Conservation (phyloP, 495 filamentous ascomycete genomes). For the Talaromyces wortmannii region DNA sequence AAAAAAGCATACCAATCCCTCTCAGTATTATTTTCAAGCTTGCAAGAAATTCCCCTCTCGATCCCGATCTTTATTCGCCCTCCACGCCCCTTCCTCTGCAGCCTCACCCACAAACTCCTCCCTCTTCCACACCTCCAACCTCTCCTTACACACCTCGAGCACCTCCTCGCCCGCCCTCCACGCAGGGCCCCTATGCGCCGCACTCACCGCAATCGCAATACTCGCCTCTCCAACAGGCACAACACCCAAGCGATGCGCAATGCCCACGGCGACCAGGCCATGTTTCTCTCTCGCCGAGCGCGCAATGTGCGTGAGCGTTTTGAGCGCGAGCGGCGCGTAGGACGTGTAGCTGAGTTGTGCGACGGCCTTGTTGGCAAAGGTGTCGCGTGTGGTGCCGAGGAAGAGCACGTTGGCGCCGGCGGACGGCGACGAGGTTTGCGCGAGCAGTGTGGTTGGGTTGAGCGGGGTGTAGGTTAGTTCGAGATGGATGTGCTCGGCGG, state of each 20-base stretch:
- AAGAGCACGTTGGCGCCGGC: conserved; percentile 90
- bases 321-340: conserved; percentile 71
- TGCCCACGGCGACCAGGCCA: conserved; percentile 59
- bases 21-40: too few species aligned
- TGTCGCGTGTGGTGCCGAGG: conserved; percentile 80
- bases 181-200: conserved; percentile 79
- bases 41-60: conserved; percentile 26
- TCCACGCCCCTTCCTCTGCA: conserved; percentile 80
- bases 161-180: conserved; percentile 89
- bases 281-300: conserved; percentile 49
- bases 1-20: background rate
- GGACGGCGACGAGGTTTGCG: conserved; percentile 64
- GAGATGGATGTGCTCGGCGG: conserved; percentile 30
- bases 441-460: conserved; percentile 49
- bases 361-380: conserved; percentile 70
- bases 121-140: conserved; percentile 90
- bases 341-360: conserved; percentile 71
- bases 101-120: conserved; percentile 70
- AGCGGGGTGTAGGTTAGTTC: conserved; percentile 56
- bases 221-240: conserved; percentile 89
- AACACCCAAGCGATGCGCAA: conserved; percentile 79
- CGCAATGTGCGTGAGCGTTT: conserved; percentile 68
- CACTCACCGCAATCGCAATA: conserved; percentile 81
- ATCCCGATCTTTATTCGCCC: conserved; percentile 79
- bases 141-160: conserved; percentile 77